Evolutionary conservation across 225 moss, liverwort and hornwort genomes (phyloP).

Genomic region (Sphagnum contortum): DNA sequence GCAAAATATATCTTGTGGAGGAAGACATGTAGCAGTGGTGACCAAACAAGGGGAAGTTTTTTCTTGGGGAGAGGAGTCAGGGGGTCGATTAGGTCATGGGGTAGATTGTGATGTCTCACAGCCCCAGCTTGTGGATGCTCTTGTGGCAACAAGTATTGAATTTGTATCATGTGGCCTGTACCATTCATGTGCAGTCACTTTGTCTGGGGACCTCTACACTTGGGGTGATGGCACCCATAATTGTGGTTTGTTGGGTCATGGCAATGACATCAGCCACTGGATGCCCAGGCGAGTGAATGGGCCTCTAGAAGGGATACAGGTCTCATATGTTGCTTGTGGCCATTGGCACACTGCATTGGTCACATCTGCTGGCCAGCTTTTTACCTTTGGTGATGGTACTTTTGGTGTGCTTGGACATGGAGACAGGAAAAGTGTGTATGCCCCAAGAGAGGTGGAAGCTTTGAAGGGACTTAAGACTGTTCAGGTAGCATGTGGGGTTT

Average conservation of each 20-base stretch:
- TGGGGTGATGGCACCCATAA: conserved; percentile 99
- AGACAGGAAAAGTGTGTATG: conserved; percentile 73
- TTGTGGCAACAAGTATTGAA: conserved; percentile 77
- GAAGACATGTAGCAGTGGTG: conserved; percentile 77
- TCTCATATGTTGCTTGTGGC: conserved; percentile 87
- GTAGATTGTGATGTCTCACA: conserved; percentile 88
- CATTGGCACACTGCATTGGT: conserved; percentile 98
- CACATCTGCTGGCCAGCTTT: conserved; percentile 87
- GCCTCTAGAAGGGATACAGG: conserved; percentile 75
- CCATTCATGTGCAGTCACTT: conserved; percentile 80
- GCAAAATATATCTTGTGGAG: conserved; percentile 89
- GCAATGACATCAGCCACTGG: conserved; percentile 97
- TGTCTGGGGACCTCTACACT: conserved; percentile 90
- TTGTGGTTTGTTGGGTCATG: conserved; percentile 89
- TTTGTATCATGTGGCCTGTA: conserved; percentile 93
- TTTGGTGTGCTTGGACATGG: conserved; percentile 97
- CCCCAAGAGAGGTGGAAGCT: conserved; percentile 91
- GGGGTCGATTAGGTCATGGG: conserved; percentile 94
- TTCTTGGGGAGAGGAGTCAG: conserved; percentile 96
- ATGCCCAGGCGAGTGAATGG: conserved; percentile 93
- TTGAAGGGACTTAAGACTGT: conserved; percentile 94
- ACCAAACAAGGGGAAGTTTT: conserved; percentile 96
- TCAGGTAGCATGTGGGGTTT: conserved; percentile 90
- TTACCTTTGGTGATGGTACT: conserved; percentile 95
- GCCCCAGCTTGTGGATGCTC: conserved; percentile 86